These are phyloP conservation scores for Mycena venus DNA, from an alignment of 768 basidiomycete species.

Conservation along the genomic window DNA sequence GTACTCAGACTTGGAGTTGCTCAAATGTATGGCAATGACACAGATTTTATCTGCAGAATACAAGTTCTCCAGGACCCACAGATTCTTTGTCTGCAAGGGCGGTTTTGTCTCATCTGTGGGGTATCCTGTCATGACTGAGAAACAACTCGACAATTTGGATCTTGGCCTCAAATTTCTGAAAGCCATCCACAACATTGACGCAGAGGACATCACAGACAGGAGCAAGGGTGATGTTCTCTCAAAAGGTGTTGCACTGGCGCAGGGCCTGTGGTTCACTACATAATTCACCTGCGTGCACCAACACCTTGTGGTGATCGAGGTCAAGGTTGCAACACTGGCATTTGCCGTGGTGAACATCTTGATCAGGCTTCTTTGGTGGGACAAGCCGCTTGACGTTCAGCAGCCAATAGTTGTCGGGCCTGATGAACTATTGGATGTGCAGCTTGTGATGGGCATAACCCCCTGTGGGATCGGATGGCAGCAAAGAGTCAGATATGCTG, in stretches of 20 bases:
- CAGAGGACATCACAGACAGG: constrained; percentile 35
- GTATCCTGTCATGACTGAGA: constrained; percentile 16
- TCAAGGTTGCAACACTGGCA: constrained; percentile 52
- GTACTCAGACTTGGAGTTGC: too few species aligned
- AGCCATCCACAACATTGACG: constrained; percentile 7
- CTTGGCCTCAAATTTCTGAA: neutral
- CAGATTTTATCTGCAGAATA: neutral
- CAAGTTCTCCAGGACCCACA: constrained; percentile 30
- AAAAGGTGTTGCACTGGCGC: constrained; percentile 49
- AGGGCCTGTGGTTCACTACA: constrained; percentile 51
- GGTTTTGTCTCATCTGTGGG: constrained; percentile 36
- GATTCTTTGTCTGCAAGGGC: constrained; percentile 44
- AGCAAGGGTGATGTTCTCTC: constrained; percentile 51
- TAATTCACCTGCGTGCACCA: too few species aligned
- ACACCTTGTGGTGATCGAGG: constrained; percentile 47
- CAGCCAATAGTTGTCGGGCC: constrained; percentile 32
- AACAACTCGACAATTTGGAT: constrained; percentile 25
- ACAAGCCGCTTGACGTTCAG: constrained; percentile 52
- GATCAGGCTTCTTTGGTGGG: constrained; percentile 53
- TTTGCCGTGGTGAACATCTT: constrained; percentile 46
- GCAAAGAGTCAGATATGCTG: too few species aligned
- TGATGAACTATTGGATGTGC: neutral
- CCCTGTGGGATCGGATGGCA: too few species aligned
- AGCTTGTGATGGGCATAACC: neutral
- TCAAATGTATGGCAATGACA: too few species aligned